Base-by-base conservation (phyloP, 2,329 filamentous ascomycete genomes). In the Ophiostoma ips region DNA sequence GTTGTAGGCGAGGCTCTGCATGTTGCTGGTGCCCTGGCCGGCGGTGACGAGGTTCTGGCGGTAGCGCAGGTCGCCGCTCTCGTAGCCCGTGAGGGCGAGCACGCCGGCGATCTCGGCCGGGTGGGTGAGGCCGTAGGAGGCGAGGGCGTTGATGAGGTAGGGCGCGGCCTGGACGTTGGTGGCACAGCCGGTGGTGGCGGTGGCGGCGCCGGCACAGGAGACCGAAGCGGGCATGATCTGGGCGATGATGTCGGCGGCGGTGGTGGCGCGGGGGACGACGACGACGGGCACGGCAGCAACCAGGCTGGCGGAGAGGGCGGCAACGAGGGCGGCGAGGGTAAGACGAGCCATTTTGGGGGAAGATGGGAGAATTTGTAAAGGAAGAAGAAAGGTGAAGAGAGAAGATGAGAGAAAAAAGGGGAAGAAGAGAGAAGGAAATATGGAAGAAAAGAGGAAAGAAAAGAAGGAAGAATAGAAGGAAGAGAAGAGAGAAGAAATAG, bases 1-100 rank as follows among this genome's bases (percentile, higher is more conserved):
- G 59, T 75, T 75, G 63, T 54, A 73, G 2, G 50, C 12, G 9
- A 50, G 5, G 46, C 21, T 49, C 59, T 76, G 72, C 71, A 76
- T 73, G 62, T 76, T 76, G 54, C 67, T 68, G 2, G 84, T 88
- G 21, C 84, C 84, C 62, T 89, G 83, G 9, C 84, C 85, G 0
- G 81, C 71, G 0, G 66, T 60, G n/a, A 71, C 86, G 1, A 55
- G 68, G 66, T 33, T 49, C 56, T 71, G 73, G 64, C 82, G 85
- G 72, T 77, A 89, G 58, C 75, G 71, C 66, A 89, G 85, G 55
- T 81, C 72, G 19, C 51, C 77, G 2, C 76, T 79, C 67, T 94
- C 87, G 60, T 80, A 81, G 11, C 81, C 76, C 68, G 86, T 83
- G 59, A 87, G 70, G 12, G 80, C 71, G 40, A 92, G 60, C 15